Evolutionary conservation across 768 basidiomycete genomes (phyloP).

Genomic region (Boletus bicolor): DNA sequence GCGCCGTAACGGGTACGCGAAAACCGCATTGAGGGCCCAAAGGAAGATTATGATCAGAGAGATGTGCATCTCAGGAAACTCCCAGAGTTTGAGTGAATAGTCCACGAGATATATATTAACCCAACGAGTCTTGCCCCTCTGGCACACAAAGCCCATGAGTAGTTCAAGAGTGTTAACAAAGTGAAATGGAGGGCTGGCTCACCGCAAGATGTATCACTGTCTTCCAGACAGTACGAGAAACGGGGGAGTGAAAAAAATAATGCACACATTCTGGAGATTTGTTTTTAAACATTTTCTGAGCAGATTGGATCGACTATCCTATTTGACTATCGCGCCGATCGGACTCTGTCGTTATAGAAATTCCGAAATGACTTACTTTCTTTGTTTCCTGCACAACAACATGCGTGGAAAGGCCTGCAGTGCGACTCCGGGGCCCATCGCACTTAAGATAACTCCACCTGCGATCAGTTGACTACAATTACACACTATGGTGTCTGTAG

Average conservation of each 20-base stretch:
- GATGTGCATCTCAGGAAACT: conserved; percentile 7
- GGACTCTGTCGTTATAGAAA: conserved; percentile 4
- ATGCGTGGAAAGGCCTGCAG: neutral
- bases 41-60: neutral
- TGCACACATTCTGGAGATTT: neutral
- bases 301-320: neutral
- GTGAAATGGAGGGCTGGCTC: neutral
- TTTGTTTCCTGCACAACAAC: neutral
- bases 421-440: neutral
- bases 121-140: conserved; percentile 37
- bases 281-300: neutral
- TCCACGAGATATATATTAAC: conserved; percentile 1
- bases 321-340: neutral
- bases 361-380: neutral
- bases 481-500: neutral
- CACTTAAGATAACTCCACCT: neutral
- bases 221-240: neutral
- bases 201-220: neutral
- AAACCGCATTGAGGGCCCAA: neutral
- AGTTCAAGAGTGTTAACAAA: neutral
- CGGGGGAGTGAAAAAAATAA: neutral
- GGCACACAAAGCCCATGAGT: neutral
- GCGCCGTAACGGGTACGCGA: conserved; percentile 11
- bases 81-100: conserved; percentile 26
- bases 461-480: neutral